These are phyloP conservation scores for Chlamydomonas urium DNA, from an alignment of 139 green algal species.

Conservation along the genomic window DNA sequence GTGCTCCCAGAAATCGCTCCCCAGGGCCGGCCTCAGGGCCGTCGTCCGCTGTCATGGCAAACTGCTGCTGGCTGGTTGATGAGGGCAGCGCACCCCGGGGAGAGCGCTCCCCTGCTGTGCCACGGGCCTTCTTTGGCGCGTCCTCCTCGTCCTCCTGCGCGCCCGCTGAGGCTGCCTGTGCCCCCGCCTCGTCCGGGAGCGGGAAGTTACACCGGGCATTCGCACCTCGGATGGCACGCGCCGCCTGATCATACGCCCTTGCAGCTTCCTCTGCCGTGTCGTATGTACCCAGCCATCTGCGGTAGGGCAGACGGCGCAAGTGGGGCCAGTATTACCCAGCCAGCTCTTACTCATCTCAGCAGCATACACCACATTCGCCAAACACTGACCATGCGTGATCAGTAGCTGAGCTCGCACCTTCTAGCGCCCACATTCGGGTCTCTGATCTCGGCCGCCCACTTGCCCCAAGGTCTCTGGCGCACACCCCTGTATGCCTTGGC, in stretches of 20 bases:
- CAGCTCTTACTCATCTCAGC: too few species aligned
- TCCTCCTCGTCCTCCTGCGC: too few species aligned
- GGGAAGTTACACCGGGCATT: conserved; percentile 19
- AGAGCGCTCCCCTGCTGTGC: background rate
- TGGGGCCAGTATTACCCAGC: too few species aligned
- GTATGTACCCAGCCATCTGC: conserved; percentile 84
- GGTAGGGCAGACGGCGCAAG: too few species aligned
- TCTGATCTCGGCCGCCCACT: conserved; percentile 96
- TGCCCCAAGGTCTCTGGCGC: conserved; percentile 94
- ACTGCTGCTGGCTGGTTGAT: background rate
- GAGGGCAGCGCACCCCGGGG: too few species aligned
- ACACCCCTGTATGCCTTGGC: conserved; percentile 83
- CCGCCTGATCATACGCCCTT: conserved; percentile 76
- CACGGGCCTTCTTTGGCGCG: background rate
- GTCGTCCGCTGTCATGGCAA: background rate
- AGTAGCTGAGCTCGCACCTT: background rate
- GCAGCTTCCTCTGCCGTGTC: conserved; percentile 81
- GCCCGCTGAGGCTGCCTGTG: conserved; percentile 13
- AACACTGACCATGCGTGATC: background rate
- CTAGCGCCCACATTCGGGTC: conserved; percentile 45
- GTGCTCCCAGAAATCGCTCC: too few species aligned
- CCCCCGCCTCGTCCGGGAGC: conserved; percentile 17
- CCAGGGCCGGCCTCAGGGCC: too few species aligned
- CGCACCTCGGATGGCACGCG: conserved; percentile 63
- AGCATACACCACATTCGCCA: background rate